These are phyloP conservation scores for Eutrema salsugineum DNA, from an alignment of 441 rosid species.

Conservation along the genomic window DNA sequence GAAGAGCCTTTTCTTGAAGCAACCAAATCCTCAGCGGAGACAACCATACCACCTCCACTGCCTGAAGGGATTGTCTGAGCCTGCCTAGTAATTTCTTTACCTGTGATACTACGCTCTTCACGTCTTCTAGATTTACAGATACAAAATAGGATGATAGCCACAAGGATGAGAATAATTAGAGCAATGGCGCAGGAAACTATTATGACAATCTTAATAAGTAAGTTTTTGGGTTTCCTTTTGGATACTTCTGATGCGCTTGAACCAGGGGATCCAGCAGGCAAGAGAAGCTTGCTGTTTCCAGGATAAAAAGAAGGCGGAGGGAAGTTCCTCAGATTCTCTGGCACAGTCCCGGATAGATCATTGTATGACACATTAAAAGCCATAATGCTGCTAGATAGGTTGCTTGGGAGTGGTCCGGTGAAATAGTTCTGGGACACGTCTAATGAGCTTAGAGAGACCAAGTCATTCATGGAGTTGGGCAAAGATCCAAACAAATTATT, in stretches of 20 bases:
- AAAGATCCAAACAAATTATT: constrained; percentile 87
- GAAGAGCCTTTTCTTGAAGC: constrained; percentile 80
- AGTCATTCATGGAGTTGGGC: constrained; percentile 68
- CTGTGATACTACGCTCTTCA: constrained; percentile 38
- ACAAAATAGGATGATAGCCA: constrained; percentile 69
- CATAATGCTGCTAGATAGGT: constrained; percentile 54
- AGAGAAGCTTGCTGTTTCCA: constrained; percentile 60
- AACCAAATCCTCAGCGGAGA: constrained; percentile 86
- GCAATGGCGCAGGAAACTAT: constrained; percentile 77
- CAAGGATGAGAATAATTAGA: constrained; percentile 64
- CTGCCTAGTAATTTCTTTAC: constrained; percentile 44
- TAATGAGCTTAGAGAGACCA: constrained; percentile 61
- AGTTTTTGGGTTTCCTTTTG: constrained; percentile 48
- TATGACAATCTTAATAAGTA: constrained; percentile 63
- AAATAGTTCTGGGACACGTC: constrained; percentile 83
- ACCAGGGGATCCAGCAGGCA: constrained; percentile 65
- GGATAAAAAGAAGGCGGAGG: constrained; percentile 78
- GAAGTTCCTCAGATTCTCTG: constrained; percentile 75
- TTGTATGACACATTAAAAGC: constrained; percentile 82
- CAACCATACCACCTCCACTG: constrained; percentile 64
- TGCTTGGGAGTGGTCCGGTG: constrained; percentile 76
- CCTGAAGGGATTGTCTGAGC: constrained; percentile 54
- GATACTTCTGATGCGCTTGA: constrained; percentile 42
- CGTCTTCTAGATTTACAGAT: constrained; percentile 55
- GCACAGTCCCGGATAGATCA: constrained; percentile 87